Evolutionary conservation across 148 eudicot species (phyloP), one percentile per base, ranked within the genome.

Genomic region (Talinum fruticosum): DNA sequence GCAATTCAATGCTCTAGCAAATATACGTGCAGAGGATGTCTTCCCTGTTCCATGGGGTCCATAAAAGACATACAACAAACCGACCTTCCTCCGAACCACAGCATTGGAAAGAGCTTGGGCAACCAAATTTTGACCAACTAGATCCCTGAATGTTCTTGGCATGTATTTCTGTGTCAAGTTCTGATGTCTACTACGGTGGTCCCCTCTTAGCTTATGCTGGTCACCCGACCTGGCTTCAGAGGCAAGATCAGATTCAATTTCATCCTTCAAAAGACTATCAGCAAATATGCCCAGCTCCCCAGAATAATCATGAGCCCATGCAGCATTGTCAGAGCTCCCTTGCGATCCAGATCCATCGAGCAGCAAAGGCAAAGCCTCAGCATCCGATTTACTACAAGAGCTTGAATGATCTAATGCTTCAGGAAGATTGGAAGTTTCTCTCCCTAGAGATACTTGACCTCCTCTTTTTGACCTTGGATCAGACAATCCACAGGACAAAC

Each of bases 21-120:
- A 93, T 78, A 96, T 86, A 38, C 94, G 90, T n/a, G 99, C 99
- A 69, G 91, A 86, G 8, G 99, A 91, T 76, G 97, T 91, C 76
- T 93, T 96, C 13, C 99, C 99, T 0, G 99, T 96, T 26, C 99
- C 97, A 80, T 88, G 99, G 35, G 99, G 97, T 54, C 99, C 99
- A 76, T 93, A 87, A 77, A 93, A 96, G 47, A 93, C 89, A 71
- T 96, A 93, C 6, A 96, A 80, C 75, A 88, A 80, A n/a, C 94
- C 97, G 32, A 96, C 87, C 75, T 93, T 96, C 81, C 89, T 91
- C 69, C 83, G 89, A 6, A 81, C 75, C 70, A 91, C 86, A 32
- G 97, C 99, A 85, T 93, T 93, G 3, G 94, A 89, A 77, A 96
- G 97, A 75, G 94, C 96, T 78, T 91, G 97, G 19, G 91, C 89